phyloP scores from a whole-genome alignment of 2,329 filamentous ascomycete species.

The Pyricularia sp. region DNA sequence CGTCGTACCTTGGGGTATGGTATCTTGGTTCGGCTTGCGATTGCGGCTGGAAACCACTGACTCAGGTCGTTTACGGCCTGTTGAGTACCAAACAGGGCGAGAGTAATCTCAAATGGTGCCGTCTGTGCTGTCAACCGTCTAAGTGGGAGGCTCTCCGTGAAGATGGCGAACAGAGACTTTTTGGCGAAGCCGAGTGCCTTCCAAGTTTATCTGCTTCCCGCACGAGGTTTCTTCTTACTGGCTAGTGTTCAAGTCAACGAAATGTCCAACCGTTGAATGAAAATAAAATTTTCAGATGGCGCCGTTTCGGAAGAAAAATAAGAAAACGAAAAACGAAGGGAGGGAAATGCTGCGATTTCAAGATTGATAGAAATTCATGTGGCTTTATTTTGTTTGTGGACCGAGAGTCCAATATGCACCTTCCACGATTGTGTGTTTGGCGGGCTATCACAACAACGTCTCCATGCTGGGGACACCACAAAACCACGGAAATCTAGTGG shows the following conservation, averaged over 20 bases:
- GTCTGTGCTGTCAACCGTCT: no score
- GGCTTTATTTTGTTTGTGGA: not conserved
- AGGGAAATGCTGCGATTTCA: not conserved
- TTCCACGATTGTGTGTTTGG: not conserved
- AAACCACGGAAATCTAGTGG: not conserved
- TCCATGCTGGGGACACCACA: not conserved
- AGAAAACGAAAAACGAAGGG: not conserved
- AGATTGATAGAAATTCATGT: not conserved
- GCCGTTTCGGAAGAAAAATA: not conserved
- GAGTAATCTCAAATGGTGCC: no score
- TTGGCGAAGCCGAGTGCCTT: not conserved
- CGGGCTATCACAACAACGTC: not conserved
- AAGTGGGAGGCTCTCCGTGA: not conserved
- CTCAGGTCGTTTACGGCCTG: no score
- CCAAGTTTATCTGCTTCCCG: not conserved
- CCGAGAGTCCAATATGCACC: not conserved
- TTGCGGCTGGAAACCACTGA: no score
- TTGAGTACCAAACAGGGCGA: no score
- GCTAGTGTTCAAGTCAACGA: not conserved
- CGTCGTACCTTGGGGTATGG: no score
- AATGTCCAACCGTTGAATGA: not conserved
- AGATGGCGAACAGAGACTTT: not conserved
- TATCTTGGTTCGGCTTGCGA: no score
- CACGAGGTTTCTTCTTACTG: not conserved
- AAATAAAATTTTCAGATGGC: not conserved